Conservation (phyloP, 768 basidiomycete species). For the Lyophyllum shimeji region DNA sequence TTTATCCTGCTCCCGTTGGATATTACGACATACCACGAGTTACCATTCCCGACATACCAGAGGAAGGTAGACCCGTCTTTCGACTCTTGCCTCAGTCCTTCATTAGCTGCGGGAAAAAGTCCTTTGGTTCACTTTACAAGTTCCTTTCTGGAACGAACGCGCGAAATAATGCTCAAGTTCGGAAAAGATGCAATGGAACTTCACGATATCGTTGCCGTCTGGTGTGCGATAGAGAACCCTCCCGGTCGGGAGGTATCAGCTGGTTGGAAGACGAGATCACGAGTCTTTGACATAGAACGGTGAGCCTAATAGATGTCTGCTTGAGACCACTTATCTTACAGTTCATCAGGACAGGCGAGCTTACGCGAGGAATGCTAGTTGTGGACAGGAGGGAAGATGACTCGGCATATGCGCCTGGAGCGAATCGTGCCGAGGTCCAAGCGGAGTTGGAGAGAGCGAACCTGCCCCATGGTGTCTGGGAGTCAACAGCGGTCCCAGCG, state of each 20-base stretch:
- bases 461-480: constrained; percentile 34
- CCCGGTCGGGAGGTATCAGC: constrained; percentile 37
- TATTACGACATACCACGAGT: constrained; percentile 76
- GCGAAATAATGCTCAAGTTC: constrained; percentile 75
- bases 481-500: constrained; percentile 55
- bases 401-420: constrained; percentile 63
- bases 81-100: constrained; percentile 46
- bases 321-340: not conserved
- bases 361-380: constrained; percentile 87
- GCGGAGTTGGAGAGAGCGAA: constrained; percentile 42
- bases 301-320: constrained; percentile 20
- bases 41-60: constrained; percentile 69
- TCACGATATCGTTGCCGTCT: constrained; percentile 88
- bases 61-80: constrained; percentile 62
- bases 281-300: constrained; percentile 73
- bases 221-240: constrained; percentile 80
- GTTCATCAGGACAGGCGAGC: constrained; percentile 55
- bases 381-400: constrained; percentile 72
- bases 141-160: constrained; percentile 70
- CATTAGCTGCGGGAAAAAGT: constrained; percentile 44
- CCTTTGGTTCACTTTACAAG: constrained; percentile 78
- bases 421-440: constrained; percentile 65
- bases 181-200: constrained; percentile 88
- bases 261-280: constrained; percentile 57
- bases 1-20: constrained; percentile 78